Conservation (phyloP, 2,329 filamentous ascomycete species). For the Penicillium nordicum region DNA sequence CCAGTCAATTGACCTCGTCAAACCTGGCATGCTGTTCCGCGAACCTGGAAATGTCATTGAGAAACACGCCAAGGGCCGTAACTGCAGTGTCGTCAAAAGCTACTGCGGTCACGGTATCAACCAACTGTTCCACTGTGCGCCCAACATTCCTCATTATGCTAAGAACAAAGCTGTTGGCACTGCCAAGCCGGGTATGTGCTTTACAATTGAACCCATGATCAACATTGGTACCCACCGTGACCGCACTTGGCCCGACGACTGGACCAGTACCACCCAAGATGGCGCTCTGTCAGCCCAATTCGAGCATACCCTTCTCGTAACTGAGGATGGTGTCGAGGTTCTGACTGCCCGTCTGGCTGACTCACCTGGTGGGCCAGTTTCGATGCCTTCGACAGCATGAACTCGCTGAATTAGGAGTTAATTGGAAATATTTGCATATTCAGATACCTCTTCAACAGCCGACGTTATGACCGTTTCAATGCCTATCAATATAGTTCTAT, state of each 20-base stretch:
- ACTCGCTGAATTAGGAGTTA: conserved; percentile 15
- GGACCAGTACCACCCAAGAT: conserved; percentile 92
- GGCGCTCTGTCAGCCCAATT: conserved; percentile 91
- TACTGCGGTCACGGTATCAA: conserved; percentile 98
- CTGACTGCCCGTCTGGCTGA: conserved; percentile 69
- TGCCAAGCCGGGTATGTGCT: conserved; percentile 95
- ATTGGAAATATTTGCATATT: conserved; percentile 11
- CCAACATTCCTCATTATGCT: conserved; percentile 93
- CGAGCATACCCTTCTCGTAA: conserved; percentile 82
- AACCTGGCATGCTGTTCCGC: conserved; percentile 87
- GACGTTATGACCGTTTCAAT: conserved; percentile 17
- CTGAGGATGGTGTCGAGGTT: conserved; percentile 76
- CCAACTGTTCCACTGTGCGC: conserved; percentile 85
- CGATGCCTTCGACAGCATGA: conserved; percentile 48
- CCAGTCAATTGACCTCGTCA: conserved; percentile 86
- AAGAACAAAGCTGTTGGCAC: conserved; percentile 97
- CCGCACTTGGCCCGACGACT: conserved; percentile 97
- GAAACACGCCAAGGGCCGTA: conserved; percentile 80
- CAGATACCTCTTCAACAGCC: conserved; percentile 10
- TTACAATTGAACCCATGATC: conserved; percentile 99
- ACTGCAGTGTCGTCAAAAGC: conserved; percentile 88
- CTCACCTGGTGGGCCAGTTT: conserved; percentile 71
- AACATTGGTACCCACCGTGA: conserved; percentile 86
- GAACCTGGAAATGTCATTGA: conserved; percentile 95
- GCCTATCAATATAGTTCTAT: background rate